Percentiles rank a stretch among this genome's conserved stretches.
These are phyloP conservation scores for Suillus bovinus DNA, from an alignment of 768 basidiomycete species.

Conservation along the genomic window DNA sequence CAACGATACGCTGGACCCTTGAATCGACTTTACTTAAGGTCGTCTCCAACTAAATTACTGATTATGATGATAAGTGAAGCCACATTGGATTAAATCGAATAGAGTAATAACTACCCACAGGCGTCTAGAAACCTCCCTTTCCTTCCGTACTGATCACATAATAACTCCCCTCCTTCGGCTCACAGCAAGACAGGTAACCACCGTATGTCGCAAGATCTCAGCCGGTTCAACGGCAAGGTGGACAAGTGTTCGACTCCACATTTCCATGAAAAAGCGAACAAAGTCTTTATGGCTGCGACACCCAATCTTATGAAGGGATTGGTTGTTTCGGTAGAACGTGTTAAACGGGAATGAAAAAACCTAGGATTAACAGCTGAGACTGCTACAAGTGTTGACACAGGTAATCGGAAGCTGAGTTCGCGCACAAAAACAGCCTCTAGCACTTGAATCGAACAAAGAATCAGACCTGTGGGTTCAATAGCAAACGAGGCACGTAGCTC, in stretches of 20 bases:
- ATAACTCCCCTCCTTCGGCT: constrained; percentile 33
- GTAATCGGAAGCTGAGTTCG: constrained; percentile 32
- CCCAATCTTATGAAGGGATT: constrained; percentile 8
- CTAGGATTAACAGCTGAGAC: constrained; percentile 33
- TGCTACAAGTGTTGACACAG: constrained; percentile 21
- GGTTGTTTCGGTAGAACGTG: constrained; percentile 9
- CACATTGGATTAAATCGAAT: neutral
- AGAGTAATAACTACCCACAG: constrained; percentile 33
- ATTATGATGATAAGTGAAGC: neutral
- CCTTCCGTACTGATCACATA: constrained; percentile 33
- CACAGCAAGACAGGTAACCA: constrained; percentile 29
- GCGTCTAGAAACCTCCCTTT: constrained; percentile 26
- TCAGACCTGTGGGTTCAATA: neutral
- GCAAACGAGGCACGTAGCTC: constrained; percentile 1
- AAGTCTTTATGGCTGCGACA: constrained; percentile 1
- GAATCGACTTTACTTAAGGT: constrained; percentile 17
- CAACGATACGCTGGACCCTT: constrained; percentile 19
- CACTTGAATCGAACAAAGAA: constrained; percentile 20
- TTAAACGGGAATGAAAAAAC: constrained; percentile 31
- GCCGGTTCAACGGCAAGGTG: constrained; percentile 28
- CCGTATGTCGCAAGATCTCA: constrained; percentile 18
- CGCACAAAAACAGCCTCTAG: constrained; percentile 33
- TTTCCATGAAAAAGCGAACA: constrained; percentile 32
- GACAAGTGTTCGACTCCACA: constrained; percentile 35
- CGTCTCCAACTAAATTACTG: constrained; percentile 14